A percentile compares a stretch with the other conserved stretches of the same genome.
Evolutionary conservation across 371 early-diverging fungal species (phyloP).

Genomic region (Fennellomyces sp.): DNA sequence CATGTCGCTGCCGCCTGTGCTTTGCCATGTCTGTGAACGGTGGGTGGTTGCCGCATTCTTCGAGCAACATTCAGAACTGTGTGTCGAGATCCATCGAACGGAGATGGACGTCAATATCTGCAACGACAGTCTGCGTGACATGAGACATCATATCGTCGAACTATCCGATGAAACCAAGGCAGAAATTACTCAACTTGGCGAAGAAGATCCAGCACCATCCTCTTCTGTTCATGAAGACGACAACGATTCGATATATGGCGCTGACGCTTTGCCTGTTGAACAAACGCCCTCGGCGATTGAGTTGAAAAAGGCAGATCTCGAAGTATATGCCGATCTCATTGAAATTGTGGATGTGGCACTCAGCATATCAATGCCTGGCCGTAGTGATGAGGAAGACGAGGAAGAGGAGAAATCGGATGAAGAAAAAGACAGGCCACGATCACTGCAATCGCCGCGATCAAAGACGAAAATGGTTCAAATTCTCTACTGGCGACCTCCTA

Average conservation of each 20-base stretch:
- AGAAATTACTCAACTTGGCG: neutral
- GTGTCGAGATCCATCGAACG: constrained; percentile 77
- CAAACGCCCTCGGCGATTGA: constrained; percentile 23
- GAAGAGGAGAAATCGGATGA: neutral
- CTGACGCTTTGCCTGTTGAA: constrained; percentile 22
- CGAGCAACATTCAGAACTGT: constrained; percentile 75
- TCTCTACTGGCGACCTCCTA: constrained; percentile 59
- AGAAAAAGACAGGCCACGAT: constrained; percentile 6
- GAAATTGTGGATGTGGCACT: constrained; percentile 50
- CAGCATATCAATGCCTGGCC: constrained; percentile 61
- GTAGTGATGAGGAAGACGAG: constrained; percentile 14
- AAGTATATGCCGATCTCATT: constrained; percentile 34
- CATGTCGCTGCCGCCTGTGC: constrained; percentile 45
- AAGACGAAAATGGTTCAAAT: constrained; percentile 57
- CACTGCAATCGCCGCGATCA: constrained; percentile 48
- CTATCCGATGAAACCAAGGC: constrained; percentile 1
- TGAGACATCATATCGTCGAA: constrained; percentile 43
- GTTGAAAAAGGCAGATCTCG: constrained; percentile 23
- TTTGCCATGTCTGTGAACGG: constrained; percentile 86
- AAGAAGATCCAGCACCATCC: neutral
- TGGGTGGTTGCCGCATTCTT: constrained; percentile 76
- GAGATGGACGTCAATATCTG: constrained; percentile 77
- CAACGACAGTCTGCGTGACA: constrained; percentile 73
- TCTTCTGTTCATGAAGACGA: constrained; percentile 1
- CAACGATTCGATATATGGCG: constrained; percentile 27